phyloP scores from a whole-genome alignment of 1,284 basidiomycete genomes.

The Puccinia polysora region DNA sequence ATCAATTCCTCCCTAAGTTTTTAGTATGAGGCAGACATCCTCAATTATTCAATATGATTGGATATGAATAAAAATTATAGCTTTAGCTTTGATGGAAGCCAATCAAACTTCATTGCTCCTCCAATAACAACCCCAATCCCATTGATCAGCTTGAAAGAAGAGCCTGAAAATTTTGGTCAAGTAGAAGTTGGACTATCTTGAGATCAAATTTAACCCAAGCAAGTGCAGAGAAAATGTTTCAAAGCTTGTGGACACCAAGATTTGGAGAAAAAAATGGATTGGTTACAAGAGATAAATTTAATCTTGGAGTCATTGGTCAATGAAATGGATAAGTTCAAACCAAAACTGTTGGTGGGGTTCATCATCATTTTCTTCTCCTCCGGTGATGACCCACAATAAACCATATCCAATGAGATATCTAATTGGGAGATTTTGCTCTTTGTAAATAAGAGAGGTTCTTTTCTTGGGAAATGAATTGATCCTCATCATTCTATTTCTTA shows the following conservation, averaged over 20 bases:
- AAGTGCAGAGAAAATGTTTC: background rate
- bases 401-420: too few relatives aligned
- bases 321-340: slow-evolving; percentile 40
- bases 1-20: background rate
- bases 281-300: slow-evolving; percentile 46
- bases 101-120: background rate
- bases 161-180: background rate
- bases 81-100: slow-evolving; percentile 37
- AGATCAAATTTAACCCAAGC: background rate
- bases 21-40: slow-evolving; percentile 18
- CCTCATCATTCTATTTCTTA: background rate
- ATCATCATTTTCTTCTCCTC: too few relatives aligned
- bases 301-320: slow-evolving; percentile 43
- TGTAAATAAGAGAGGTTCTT: slow-evolving; percentile 1
- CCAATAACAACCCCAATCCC: background rate
- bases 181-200: background rate
- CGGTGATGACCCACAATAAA: too few relatives aligned
- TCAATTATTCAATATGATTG: slow-evolving; percentile 39
- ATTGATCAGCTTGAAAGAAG: background rate
- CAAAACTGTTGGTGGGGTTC: slow-evolving; percentile 45
- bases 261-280: slow-evolving; percentile 46
- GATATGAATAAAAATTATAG: slow-evolving; percentile 34
- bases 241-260: slow-evolving; percentile 30
- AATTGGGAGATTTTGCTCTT: too few relatives aligned
- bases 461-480: slow-evolving; percentile 4